Evolutionary conservation across 2,329 filamentous ascomycete species (phyloP), one percentile per base, ranked within the genome.

Genomic region (Metarhizium sp.): DNA sequence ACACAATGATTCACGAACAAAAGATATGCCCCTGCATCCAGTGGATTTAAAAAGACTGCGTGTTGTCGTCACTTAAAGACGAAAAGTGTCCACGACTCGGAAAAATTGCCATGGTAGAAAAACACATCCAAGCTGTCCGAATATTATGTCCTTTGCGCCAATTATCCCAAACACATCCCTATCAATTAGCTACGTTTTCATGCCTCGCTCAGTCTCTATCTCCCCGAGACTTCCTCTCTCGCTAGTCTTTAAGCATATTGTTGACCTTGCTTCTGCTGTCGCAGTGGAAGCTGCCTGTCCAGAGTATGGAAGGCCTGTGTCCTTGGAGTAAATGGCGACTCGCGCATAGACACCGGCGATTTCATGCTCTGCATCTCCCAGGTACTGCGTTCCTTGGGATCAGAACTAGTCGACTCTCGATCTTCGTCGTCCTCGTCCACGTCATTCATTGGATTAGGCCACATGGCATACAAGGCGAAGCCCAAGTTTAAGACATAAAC

Each of bases 241-340:
- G 25, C 14, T 4, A 20, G 42, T 20, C 14, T 6, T 20, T 16
- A 45, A 6, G 11, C n/a, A 20, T 8, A 10, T 51, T 25, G 20
- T 14, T 45, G 50, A 6, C 40, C 50, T 14, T 67, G 63, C 42
- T 25, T 25, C 25, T 73, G 63, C 30, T 68, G 61, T 53, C 78
- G 73, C 50, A 82, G 65, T 2, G 82, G 81, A 57, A 84, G 66
- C 62, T 79, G 78, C 55, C 81, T 71, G 59, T 85, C 80, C 50
- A 86, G 71, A 13, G 79, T 78, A 63, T 87, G 77, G 66, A 88
- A 88, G 1, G 85, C 86, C 66, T 81, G 77, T 16, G 86, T 88
- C 60, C 86, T 70, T 6, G 85, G 85, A 6, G 85, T 88, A 59
- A 78, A 87, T 0, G 81, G 80, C 59, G 74, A 60, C 14, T 61